Conservation (phyloP, 2,329 filamentous ascomycete genomes). For the Chaetomiaceae sp. region DNA sequence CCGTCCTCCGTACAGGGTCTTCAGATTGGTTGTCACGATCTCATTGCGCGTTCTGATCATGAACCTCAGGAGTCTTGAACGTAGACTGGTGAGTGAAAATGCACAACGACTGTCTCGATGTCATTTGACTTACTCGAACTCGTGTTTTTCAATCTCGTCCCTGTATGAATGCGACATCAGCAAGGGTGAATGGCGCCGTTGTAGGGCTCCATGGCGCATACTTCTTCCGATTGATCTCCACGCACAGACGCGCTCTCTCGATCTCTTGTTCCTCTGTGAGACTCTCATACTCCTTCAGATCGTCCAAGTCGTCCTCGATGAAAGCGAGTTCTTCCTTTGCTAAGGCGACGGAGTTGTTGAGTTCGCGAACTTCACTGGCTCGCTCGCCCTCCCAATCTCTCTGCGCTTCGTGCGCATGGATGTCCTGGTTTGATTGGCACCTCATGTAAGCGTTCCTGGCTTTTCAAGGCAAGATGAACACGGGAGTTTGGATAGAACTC, state of each 20-base stretch:
- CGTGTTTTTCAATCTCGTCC: background rate
- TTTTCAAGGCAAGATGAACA: no score
- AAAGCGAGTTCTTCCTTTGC: background rate
- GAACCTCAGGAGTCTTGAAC: slow-evolving; percentile 26
- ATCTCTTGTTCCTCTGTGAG: no score
- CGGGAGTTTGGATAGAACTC: background rate
- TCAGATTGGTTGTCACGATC: slow-evolving; percentile 28
- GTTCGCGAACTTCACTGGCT: slow-evolving; percentile 3
- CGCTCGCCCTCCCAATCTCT: slow-evolving; percentile 28
- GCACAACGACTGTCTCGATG: background rate
- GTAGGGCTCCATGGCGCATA: background rate
- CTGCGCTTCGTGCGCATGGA: slow-evolving; percentile 29
- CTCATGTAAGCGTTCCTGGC: no score
- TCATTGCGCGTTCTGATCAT: slow-evolving; percentile 36
- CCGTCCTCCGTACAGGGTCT: slow-evolving; percentile 25
- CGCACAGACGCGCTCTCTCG: no score
- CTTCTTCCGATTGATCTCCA: background rate
- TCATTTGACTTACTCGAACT: slow-evolving; percentile 24
- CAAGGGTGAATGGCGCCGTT: no score
- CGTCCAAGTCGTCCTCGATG: background rate
- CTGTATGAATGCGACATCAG: background rate
- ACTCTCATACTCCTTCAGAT: no score
- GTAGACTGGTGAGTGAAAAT: slow-evolving; percentile 10
- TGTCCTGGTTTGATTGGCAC: slow-evolving; percentile 23
- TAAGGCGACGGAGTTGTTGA: background rate